Base-by-base conservation (phyloP, 1,139 yeast genomes). In the Protomyces lactucae-debilis region DNA sequence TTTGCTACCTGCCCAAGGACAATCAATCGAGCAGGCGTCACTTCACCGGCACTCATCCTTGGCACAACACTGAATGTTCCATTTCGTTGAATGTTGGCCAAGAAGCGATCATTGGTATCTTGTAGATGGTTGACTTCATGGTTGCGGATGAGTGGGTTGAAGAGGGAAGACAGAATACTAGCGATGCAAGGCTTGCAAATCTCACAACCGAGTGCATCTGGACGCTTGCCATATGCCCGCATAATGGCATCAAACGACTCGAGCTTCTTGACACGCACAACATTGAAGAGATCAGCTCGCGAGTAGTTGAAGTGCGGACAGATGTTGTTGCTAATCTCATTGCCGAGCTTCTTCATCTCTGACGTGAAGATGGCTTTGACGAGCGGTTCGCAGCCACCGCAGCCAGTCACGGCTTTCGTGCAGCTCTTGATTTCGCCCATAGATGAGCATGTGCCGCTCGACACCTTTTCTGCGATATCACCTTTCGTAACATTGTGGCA, bases 21-120 rank as follows among this genome's bases (percentile, higher is more conserved):
- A 51, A 74, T 71, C 32, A 74, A 70, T 57, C 74, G 74, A 60
- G 74, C 76, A 3, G 76, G 76, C 0, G 76, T 74, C 21, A 74
- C 70, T 53, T 74, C 77, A 64, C 77, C 77, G 6, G 75, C 77
- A 8, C 76, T 73, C 68, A 74, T 73, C 64, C 77, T 69, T 6
- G 77, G 77, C 40, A 75, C 72, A 51, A 75, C 74, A 5, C 76
- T 74, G 64, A 73, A 75, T 1, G 77, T 75, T 21, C 77, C 77
- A 64, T 75, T 73, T 43, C 77, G 69, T 68, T 75, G 77, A 43
- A 75, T 74, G 63, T 75, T 75, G 54, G 77, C 77, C 57, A 75
- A 68, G 64, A 68, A 75, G 51, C 73, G 69, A 63, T 75, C 77
- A 64, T 75, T 75, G 1, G 77, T 75, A 28, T 75, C 77, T 63